phyloP scores from a whole-genome alignment of 1,284 basidiomycete species.

The Trichosporon sp. region DNA sequence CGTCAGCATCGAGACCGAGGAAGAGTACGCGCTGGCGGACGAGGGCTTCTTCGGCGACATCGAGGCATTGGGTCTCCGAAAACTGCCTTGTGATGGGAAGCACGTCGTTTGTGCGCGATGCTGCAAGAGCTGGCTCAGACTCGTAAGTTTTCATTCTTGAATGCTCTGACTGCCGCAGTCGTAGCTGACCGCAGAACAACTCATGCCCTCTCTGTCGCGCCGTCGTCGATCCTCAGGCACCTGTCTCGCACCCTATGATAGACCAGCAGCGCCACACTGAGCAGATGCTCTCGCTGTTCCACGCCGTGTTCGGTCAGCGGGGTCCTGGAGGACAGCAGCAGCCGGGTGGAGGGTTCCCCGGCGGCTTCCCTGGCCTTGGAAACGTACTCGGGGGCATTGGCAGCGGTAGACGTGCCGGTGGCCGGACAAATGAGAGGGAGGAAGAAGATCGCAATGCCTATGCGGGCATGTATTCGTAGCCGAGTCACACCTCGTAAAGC shows the following conservation, averaged over 20 bases:
- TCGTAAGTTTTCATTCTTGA: conserved; percentile 8
- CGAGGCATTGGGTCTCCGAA: conserved; percentile 16
- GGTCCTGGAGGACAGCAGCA: neutral
- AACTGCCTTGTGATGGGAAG: conserved; percentile 12
- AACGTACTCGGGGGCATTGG: neutral
- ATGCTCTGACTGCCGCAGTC: no score
- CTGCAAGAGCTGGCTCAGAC: conserved; percentile 11
- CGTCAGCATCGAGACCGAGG: conserved; percentile 19
- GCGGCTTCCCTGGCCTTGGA: neutral
- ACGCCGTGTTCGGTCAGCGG: conserved; percentile 14
- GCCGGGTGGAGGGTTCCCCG: neutral
- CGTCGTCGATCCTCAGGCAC: conserved; percentile 10
- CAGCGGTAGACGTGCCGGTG: neutral
- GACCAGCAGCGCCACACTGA: conserved; percentile 18
- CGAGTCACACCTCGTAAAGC: no score
- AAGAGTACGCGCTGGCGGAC: conserved; percentile 24
- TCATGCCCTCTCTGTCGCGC: conserved; percentile 23
- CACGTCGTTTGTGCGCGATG: conserved; percentile 24
- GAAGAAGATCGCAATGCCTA: conserved; percentile 34
- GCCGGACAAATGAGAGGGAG: neutral
- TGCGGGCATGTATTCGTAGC: conserved; percentile 53
- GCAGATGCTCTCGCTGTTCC: conserved; percentile 19
- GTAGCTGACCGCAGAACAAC: conserved; percentile 19
- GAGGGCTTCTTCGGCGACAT: conserved; percentile 18
- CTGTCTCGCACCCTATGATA: neutral